These are phyloP conservation scores for Bauhinia variegata DNA, from an alignment of 306 rosid genomes.

Conservation along the genomic window DNA sequence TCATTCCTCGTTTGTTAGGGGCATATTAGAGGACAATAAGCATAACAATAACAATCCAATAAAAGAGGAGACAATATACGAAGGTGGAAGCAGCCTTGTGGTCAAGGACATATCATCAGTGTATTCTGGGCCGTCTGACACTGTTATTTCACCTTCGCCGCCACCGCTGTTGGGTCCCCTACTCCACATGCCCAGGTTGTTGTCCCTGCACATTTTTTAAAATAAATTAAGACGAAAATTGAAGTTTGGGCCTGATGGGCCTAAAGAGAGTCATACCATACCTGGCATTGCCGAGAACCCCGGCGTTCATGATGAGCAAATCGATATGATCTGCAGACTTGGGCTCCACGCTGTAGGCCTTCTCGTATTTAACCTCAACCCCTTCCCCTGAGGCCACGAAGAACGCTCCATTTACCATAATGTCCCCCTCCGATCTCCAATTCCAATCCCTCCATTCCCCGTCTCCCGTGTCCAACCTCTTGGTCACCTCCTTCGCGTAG, in stretches of 20 bases:
- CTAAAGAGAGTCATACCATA: not conserved
- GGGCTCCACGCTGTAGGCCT: constrained; percentile 80
- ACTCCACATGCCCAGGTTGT: constrained; percentile 55
- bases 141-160: not conserved
- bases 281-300: constrained; percentile 86
- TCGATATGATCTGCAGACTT: constrained; percentile 65
- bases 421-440: constrained; percentile 86
- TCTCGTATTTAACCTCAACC: constrained; percentile 48
- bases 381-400: constrained; percentile 72
- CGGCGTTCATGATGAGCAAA: constrained; percentile 66
- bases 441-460: constrained; percentile 76
- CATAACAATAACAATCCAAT: constrained; percentile 8
- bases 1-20: constrained; percentile 14
- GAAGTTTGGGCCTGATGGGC: no score
- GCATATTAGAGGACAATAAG: constrained; percentile 7
- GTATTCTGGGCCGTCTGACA: constrained; percentile 27
- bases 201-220: constrained; percentile 37
- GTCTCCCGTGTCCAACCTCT: constrained; percentile 61
- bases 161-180: constrained; percentile 33
- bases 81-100: not conserved
- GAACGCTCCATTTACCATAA: constrained; percentile 75
- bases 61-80: not conserved
- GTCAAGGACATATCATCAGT: constrained; percentile 40
- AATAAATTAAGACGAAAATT: no score
- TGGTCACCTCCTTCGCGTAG: constrained; percentile 78